Evolutionary conservation across 2,329 filamentous ascomycete species (phyloP).

Genomic region (Arthrobotrys sphaeroides): DNA sequence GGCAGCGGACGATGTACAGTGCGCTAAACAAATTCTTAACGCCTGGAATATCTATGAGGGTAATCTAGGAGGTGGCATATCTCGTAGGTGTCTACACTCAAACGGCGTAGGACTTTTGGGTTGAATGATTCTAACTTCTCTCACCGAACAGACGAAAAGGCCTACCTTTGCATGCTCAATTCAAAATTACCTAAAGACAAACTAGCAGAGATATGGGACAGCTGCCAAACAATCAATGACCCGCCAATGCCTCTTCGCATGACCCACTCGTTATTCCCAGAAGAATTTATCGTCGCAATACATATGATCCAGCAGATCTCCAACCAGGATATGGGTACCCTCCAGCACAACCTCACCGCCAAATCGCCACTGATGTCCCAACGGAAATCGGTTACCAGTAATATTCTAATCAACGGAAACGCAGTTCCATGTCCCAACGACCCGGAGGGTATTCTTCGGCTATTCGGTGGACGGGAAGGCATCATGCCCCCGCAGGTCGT

Average conservation of each 20-base stretch:
- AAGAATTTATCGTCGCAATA: slow-evolving; percentile 46
- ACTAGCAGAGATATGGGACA: slow-evolving; percentile 50
- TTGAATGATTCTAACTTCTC: background rate
- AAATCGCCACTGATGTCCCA: slow-evolving; percentile 46
- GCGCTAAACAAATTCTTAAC: slow-evolving; percentile 41
- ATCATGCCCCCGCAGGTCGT: slow-evolving; percentile 28
- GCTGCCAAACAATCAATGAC: slow-evolving; percentile 43
- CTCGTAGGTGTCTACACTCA: slow-evolving; percentile 7
- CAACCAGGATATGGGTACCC: slow-evolving; percentile 30
- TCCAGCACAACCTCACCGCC: slow-evolving; percentile 42
- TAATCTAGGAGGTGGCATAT: slow-evolving; percentile 48
- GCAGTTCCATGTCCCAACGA: slow-evolving; percentile 42
- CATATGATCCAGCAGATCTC: slow-evolving; percentile 31
- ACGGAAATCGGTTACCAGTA: slow-evolving; percentile 42
- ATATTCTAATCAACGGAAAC: slow-evolving; percentile 35
- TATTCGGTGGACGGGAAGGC: slow-evolving; percentile 40
- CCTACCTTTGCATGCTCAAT: slow-evolving; percentile 43
- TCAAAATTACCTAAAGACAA: slow-evolving; percentile 47
- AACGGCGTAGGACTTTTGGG: no score
- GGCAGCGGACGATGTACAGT: slow-evolving; percentile 43
- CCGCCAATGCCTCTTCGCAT: slow-evolving; percentile 43
- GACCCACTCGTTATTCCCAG: slow-evolving; percentile 42
- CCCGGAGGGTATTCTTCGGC: slow-evolving; percentile 25
- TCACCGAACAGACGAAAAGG: slow-evolving; percentile 31
- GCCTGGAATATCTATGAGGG: slow-evolving; percentile 51